Evolutionary conservation across 78 protist species (phyloP), one percentile per base, ranked within the genome.

Genomic region (Paratrimastix pyriformis): DNA sequence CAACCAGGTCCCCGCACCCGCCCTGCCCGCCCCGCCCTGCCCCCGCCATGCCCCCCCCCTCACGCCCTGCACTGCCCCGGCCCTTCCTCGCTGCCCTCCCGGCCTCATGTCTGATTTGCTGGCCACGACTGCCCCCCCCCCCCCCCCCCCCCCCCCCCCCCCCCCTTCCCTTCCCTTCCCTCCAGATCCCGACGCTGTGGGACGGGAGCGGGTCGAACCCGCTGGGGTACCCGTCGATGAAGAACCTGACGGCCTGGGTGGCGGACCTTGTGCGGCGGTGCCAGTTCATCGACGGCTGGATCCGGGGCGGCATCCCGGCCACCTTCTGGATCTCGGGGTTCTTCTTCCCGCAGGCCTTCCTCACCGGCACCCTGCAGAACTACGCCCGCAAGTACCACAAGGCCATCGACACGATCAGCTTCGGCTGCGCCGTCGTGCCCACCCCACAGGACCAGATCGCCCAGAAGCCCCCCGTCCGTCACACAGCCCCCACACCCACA

Each of bases 271-370:
- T 55, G 48, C 29, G 0, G 32, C 84, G 95, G 26, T 4, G 66
- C n/a, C 45, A 37, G 39, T 87, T 87, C 78, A 71, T 91, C 48
- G 65, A 72, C 24, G 3, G 32, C 18, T 92, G 96, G 96, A 37
- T 88, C 5, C 65, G 18, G n/a, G 21, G 55, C 2, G 93, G 93
- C 50, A 54, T 58, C 24, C 91, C 91, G 24, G 24, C 0, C 3
- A 0, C 33, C 40, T 87, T 76, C 69, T 84, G 90, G 89, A 76
- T 92, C 64, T 72, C 86, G 0, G 87, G 90, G 4, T 79, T 89
- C 80, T 89, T 80, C 87, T 89, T 89, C 91, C 95, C 95, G 26
- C 92, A 92, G 73, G 92, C 88, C 5, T 89, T 89, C 83, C 43
- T 92, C 32, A 92, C 93, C 3, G 96, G 93, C 35, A 85, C 84